Evolutionary conservation across 164 flowering plant species (phyloP).

Genomic region (Umbilicus rupestris): DNA sequence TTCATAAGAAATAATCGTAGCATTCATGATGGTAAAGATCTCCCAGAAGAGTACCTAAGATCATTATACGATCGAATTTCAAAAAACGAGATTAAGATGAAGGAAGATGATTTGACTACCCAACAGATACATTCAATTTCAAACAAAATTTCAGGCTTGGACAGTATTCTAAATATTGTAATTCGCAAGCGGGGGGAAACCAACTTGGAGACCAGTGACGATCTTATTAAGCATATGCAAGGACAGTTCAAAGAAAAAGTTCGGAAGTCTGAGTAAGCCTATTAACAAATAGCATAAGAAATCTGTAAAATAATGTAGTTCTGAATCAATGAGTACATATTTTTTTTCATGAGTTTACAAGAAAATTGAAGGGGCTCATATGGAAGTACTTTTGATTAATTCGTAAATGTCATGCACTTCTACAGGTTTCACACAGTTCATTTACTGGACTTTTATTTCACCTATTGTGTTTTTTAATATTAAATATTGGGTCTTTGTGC

Average conservation of each 20-base stretch:
- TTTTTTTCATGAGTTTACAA: neutral
- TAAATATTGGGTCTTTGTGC: neutral
- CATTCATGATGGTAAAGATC: conserved; percentile 97
- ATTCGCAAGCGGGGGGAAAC: conserved; percentile 79
- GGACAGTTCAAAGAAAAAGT: conserved; percentile 98
- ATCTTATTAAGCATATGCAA: conserved; percentile 92
- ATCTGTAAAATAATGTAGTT: neutral
- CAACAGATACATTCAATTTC: conserved; percentile 75
- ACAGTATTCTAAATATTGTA: conserved; percentile 83
- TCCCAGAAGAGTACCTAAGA: conserved; percentile 88
- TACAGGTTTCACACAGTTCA: neutral
- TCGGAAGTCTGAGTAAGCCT: conserved; percentile 92
- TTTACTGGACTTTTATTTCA: too few species aligned
- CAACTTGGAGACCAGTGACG: conserved; percentile 82
- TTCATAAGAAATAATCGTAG: conserved; percentile 96
- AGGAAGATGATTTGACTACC: conserved; percentile 69
- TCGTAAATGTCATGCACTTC: neutral
- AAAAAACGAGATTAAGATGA: conserved; percentile 92
- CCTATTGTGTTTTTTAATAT: neutral
- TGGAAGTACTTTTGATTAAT: neutral
- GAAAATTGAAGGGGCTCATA: neutral
- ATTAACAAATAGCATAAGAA: neutral
- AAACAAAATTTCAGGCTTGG: conserved; percentile 76
- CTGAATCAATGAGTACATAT: neutral
- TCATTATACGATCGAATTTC: conserved; percentile 86